Evolutionary conservation across 2,329 filamentous ascomycete species (phyloP), one percentile per base, ranked within the genome.

Genomic region (Dryadomyces quercivorus): DNA sequence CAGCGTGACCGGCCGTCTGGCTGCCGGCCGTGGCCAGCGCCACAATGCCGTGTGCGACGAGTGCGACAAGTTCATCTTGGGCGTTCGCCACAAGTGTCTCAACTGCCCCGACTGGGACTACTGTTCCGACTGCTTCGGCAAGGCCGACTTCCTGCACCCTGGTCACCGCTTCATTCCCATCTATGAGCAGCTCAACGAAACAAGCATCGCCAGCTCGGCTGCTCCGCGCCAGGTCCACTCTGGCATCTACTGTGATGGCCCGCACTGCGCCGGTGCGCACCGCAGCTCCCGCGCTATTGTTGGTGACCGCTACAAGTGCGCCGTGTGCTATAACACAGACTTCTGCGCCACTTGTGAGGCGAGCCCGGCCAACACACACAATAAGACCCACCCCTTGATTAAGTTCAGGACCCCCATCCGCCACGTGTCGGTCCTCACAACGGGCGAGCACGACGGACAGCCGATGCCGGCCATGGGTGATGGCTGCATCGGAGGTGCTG

Each of bases 71-170:
- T 83, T 82, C 67, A 93, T 98, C 63, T 76, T 78, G 62, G 94
- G 93, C 62, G 78, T 95, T 55, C 92, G 93, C 62, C 86, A 97
- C 80, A 98, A 98, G 77, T 98, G 93, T 69, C 76, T 97, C 60
- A 85, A 89, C 67, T 98, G 93, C 74, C 93, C 94, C 46, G 93
- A 98, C 69, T 98, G 89, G 86, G 93, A 98, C 65, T 97, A 88
- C 72, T 98, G 93, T 75, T 77, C 78, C 22, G 74, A 80, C 9
- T 98, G 94, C 70, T 69, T 88, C 56, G 71, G 76, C 62, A 80
- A 77, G 60, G 85, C 88, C 47, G 69, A 71, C 57, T 76, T 81
- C 62, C 81, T 78, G 51, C 94, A 98, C 67, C 82, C 88, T 18
- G 77, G 79, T 55, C 93, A 98, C 69, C 86, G 91, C 61, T 97